phyloP scores from a whole-genome alignment of 2,329 filamentous ascomycete species.

The Magnaporthiopsis incrustans region DNA sequence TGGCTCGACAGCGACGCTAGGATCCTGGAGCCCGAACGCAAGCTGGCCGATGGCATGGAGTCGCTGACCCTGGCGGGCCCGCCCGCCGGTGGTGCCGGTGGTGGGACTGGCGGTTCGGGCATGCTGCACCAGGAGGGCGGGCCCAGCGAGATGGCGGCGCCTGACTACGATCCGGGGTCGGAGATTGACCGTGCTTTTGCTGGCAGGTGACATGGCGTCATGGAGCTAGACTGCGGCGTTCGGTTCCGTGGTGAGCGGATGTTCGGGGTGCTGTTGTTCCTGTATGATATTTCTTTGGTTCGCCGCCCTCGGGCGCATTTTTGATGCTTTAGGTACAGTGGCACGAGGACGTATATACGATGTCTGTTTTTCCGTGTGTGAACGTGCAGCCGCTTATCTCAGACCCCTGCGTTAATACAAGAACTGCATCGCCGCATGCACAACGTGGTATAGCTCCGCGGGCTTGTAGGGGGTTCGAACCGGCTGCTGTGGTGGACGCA shows the following conservation, averaged over 20 bases:
- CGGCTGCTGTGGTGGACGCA: too few species aligned
- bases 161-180: constrained; percentile 8
- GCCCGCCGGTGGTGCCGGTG: constrained; percentile 29
- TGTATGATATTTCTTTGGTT: neutral
- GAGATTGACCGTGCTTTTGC: constrained; percentile 14
- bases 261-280: neutral
- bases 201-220: constrained; percentile 1
- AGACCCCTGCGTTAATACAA: too few species aligned
- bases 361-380: too few species aligned
- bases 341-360: too few species aligned
- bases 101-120: constrained; percentile 13
- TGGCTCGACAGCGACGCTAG: constrained; percentile 70
- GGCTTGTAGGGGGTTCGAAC: too few species aligned
- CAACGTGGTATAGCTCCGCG: too few species aligned
- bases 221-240: neutral
- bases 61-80: constrained; percentile 15
- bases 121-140: constrained; percentile 1
- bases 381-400: too few species aligned
- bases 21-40: constrained; percentile 59
- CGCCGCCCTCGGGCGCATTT: too few species aligned
- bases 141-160: constrained; percentile 14
- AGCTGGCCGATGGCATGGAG: constrained; percentile 13
- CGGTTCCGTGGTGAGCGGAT: too few species aligned
- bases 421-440: too few species aligned
- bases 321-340: too few species aligned